Evolutionary conservation across 1,139 yeast species (phyloP).

Genomic region (Saccharomycopsis crataegensis): DNA sequence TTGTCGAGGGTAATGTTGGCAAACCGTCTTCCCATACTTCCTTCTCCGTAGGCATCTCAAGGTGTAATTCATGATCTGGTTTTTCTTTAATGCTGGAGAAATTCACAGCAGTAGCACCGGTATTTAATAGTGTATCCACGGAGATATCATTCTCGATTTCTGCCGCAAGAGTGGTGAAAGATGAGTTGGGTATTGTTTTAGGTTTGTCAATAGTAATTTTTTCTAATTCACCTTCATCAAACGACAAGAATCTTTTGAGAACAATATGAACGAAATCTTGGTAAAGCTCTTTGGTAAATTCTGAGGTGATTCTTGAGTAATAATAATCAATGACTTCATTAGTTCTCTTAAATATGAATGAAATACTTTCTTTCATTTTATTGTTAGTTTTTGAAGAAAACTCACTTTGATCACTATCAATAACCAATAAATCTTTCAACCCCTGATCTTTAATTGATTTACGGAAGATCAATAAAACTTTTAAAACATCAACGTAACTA

Average conservation of each 20-base stretch:
- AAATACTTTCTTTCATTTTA: not conserved
- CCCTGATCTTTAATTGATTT: not conserved
- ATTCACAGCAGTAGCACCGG: no score
- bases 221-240: not conserved
- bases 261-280: not conserved
- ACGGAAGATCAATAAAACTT: not conserved
- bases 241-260: not conserved
- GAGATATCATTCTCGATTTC: not conserved
- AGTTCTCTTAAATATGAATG: not conserved
- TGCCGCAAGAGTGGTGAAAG: not conserved
- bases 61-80: not conserved
- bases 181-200: not conserved
- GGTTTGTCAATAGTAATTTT: not conserved
- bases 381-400: not conserved
- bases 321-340: not conserved
- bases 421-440: not conserved
- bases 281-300: not conserved
- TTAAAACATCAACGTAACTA: not conserved
- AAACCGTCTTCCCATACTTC: constrained; percentile 17
- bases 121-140: not conserved
- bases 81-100: no score
- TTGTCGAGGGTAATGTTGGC: constrained; percentile 10
- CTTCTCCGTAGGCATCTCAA: constrained; percentile 3
- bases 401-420: not conserved
- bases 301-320: not conserved